phyloP scores from a whole-genome alignment of 495 filamentous ascomycete genomes.

The Neurospora africana region DNA sequence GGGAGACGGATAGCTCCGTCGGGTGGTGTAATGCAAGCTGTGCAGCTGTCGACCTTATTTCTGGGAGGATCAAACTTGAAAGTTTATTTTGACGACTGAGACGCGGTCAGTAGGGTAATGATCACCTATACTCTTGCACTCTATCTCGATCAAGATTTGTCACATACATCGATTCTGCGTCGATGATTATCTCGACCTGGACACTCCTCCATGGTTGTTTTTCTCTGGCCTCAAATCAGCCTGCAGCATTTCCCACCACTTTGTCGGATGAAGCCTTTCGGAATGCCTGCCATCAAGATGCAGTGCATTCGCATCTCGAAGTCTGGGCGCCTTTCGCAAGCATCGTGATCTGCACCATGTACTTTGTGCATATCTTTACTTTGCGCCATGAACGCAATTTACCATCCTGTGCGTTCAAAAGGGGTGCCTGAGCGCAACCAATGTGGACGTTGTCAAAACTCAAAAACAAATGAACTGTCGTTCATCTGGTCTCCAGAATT shows the following conservation, averaged over 20 bases:
- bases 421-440: neutral
- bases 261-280: neutral
- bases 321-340: neutral
- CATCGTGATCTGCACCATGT: too few relatives aligned
- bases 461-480: neutral
- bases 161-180: neutral
- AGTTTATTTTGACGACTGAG: neutral
- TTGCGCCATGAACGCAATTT: neutral
- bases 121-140: neutral
- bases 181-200: neutral
- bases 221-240: neutral
- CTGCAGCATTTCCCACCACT: neutral
- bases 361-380: too few relatives aligned
- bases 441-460: neutral
- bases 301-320: neutral
- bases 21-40: neutral
- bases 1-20: neutral
- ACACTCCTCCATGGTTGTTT: neutral
- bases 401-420: neutral
- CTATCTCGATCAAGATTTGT: neutral
- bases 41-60: neutral
- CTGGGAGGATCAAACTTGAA: neutral
- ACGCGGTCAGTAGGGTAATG: neutral
- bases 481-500: neutral
- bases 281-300: neutral